Conservation (phyloP, 768 basidiomycete species). For the Rhodotorula diobovata region DNA sequence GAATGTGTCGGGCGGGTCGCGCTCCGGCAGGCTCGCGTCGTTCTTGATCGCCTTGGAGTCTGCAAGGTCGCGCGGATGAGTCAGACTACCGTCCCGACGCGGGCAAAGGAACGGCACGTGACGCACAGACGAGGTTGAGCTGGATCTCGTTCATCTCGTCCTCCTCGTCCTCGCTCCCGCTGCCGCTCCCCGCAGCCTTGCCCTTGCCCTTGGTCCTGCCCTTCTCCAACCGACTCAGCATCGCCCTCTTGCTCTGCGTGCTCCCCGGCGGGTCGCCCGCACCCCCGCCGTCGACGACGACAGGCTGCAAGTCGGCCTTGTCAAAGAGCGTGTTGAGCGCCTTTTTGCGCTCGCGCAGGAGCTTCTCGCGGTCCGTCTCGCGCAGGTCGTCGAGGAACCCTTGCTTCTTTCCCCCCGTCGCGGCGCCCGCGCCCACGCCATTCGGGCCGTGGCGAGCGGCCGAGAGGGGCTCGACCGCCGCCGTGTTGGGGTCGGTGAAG, state of each 20-base stretch:
- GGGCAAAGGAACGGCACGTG: too few relatives aligned
- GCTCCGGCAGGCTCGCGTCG: slow-evolving; percentile 69
- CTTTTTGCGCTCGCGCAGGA: slow-evolving; percentile 72
- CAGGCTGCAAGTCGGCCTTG: slow-evolving; percentile 64
- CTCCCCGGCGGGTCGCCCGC: slow-evolving; percentile 48
- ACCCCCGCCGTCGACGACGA: slow-evolving; percentile 46
- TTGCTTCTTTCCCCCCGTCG: too few relatives aligned
- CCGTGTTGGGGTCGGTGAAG: slow-evolving; percentile 51
- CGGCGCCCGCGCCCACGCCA: too few relatives aligned
- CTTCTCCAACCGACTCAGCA: slow-evolving; percentile 48
- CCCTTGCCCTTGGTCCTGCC: slow-evolving; percentile 47
- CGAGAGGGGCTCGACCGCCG: not conserved
- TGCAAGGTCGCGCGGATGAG: not conserved
- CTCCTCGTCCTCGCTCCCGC: slow-evolving; percentile 66
- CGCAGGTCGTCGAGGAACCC: slow-evolving; percentile 65
- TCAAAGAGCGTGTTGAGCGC: slow-evolving; percentile 71
- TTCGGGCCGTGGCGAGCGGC: too few relatives aligned
- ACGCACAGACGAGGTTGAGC: slow-evolving; percentile 71
- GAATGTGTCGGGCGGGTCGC: slow-evolving; percentile 76
- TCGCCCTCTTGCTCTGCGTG: slow-evolving; percentile 45
- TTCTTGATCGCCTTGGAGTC: slow-evolving; percentile 70
- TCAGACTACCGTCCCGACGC: not conserved
- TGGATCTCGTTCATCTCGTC: slow-evolving; percentile 78
- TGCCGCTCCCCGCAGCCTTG: slow-evolving; percentile 51
- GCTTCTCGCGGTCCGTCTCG: slow-evolving; percentile 72